Percentiles rank a stretch among this genome's conserved stretches.
Evolutionary conservation across 139 green algal genomes (phyloP).

Genomic region (Chlamydomonas eustigma): DNA sequence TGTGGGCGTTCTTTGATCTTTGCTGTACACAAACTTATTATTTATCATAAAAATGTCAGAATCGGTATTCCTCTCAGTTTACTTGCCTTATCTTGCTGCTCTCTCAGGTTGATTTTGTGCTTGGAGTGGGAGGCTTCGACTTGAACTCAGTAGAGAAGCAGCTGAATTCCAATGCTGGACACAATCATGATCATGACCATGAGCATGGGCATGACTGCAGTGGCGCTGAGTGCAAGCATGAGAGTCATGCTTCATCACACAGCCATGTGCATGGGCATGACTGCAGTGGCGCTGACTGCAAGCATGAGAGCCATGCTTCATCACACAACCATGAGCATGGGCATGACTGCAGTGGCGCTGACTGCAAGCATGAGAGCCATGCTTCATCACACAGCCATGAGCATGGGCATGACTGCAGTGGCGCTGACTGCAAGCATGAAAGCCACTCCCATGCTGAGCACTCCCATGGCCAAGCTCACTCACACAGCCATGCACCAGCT

Average conservation of each 20-base stretch:
- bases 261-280: constrained; percentile 20
- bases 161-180: constrained; percentile 14
- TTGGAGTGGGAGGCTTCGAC: constrained; percentile 94
- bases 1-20: too few species aligned
- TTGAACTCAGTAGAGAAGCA: constrained; percentile 80
- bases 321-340: constrained; percentile 26
- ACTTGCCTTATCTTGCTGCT: too few species aligned
- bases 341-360: constrained; percentile 18
- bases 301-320: not conserved
- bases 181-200: constrained; percentile 15
- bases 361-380: constrained; percentile 33
- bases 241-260: constrained; percentile 20
- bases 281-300: constrained; percentile 11
- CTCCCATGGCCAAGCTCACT: too few species aligned
- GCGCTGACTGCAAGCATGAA: constrained; percentile 21
- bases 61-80: too few species aligned
- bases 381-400: constrained; percentile 22
- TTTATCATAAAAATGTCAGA: too few species aligned
- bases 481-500: constrained; percentile 17
- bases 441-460: constrained; percentile 29
- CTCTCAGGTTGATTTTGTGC: constrained; percentile 78
- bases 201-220: constrained; percentile 18
- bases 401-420: constrained; percentile 22
- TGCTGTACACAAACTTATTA: too few species aligned
- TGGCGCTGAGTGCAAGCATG: not conserved